Conservation (phyloP, 768 basidiomycete genomes). For the Strobilomyces dryophilus region DNA sequence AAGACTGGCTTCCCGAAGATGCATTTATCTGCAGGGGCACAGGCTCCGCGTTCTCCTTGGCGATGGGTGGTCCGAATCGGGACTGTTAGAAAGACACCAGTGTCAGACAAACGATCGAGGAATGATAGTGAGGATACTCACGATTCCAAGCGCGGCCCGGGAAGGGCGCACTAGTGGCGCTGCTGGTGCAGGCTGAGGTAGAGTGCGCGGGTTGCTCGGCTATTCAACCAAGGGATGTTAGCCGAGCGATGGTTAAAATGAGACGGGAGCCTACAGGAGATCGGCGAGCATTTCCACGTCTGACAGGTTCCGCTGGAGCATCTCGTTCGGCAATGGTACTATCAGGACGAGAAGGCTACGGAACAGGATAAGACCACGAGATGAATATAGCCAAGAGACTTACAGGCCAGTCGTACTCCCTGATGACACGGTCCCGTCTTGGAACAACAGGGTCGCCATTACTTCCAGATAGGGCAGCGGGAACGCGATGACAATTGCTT, state of each 20-base stretch:
- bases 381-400: not conserved
- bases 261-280: slow-evolving; percentile 19
- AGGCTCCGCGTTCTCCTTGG: slow-evolving; percentile 16
- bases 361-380: slow-evolving; percentile 6
- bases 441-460: slow-evolving; percentile 19
- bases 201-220: slow-evolving; percentile 1
- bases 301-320: not conserved
- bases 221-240: slow-evolving; percentile 8
- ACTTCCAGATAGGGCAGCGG: slow-evolving; percentile 7
- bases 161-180: slow-evolving; percentile 7
- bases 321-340: not conserved
- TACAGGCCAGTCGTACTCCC: slow-evolving; percentile 25
- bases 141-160: slow-evolving; percentile 15
- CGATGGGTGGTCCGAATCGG: slow-evolving; percentile 31
- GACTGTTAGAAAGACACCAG: slow-evolving; percentile 16
- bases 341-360: slow-evolving; percentile 17
- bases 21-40: not conserved
- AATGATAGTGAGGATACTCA: not conserved
- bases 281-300: slow-evolving; percentile 9
- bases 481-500: not conserved
- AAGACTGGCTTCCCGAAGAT: slow-evolving; percentile 17
- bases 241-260: not conserved
- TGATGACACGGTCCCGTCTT: slow-evolving; percentile 14
- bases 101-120: not conserved
- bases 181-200: slow-evolving; percentile 12